A percentile compares a stretch with the other conserved stretches of the same genome.
Conservation (phyloP, 768 basidiomycete genomes). For the Suillus lakei region DNA sequence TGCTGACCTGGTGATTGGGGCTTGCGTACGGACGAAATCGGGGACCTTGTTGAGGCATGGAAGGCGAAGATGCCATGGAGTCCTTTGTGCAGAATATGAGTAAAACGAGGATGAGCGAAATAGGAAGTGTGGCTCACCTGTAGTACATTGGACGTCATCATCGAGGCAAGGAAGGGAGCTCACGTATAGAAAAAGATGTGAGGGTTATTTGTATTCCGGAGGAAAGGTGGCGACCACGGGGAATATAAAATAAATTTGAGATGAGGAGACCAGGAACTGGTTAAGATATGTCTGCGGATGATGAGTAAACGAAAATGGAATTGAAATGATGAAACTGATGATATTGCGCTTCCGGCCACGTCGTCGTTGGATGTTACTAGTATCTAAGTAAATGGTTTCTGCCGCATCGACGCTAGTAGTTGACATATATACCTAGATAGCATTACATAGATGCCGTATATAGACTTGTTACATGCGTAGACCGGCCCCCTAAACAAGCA, state of each 20-base stretch:
- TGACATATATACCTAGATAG: constrained; percentile 18
- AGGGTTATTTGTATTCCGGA: constrained; percentile 26
- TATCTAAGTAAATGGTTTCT: constrained; percentile 24
- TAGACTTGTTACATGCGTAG: constrained; percentile 48
- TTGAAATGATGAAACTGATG: constrained; percentile 28
- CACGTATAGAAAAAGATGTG: no score
- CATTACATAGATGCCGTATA: constrained; percentile 42
- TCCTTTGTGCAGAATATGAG: constrained; percentile 28
- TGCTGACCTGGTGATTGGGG: constrained; percentile 79
- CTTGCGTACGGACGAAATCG: constrained; percentile 74
- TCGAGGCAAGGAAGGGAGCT: background rate
- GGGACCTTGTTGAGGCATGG: constrained; percentile 33
- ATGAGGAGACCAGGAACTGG: constrained; percentile 19
- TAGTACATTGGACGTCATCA: constrained; percentile 50
- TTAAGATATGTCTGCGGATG: constrained; percentile 25
- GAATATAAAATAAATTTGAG: constrained; percentile 27
- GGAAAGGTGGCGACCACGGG: constrained; percentile 15
- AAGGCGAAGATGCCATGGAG: constrained; percentile 34
- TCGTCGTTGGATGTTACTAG: constrained; percentile 39
- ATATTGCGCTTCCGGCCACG: constrained; percentile 33
- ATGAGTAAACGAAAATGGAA: constrained; percentile 29
- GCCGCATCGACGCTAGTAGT: constrained; percentile 12
- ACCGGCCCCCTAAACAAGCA: constrained; percentile 48
- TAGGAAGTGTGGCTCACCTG: constrained; percentile 40
- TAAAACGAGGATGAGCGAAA: constrained; percentile 7